phyloP scores from a whole-genome alignment of 2,329 filamentous ascomycete species.

The Paramyrothecium roridum region DNA sequence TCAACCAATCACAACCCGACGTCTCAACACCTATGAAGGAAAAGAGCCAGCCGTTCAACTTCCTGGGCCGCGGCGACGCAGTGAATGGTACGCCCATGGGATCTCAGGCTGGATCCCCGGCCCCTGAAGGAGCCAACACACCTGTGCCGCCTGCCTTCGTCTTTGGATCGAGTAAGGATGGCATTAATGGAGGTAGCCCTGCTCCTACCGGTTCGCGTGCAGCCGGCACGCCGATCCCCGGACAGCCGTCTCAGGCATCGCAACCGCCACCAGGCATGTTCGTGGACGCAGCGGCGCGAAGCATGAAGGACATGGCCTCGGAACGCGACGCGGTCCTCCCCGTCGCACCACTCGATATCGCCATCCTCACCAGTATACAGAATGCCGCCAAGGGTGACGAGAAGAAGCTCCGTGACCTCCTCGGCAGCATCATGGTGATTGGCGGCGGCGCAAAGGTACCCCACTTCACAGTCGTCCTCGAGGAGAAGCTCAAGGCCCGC shows the following conservation, averaged over 20 bases:
- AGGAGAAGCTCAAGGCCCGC: slow-evolving; percentile 72
- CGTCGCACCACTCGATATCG: slow-evolving; percentile 78
- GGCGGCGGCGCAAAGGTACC: slow-evolving; percentile 81
- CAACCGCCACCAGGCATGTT: slow-evolving; percentile 43
- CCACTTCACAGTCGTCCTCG: slow-evolving; percentile 76
- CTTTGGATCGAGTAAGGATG: slow-evolving; percentile 48
- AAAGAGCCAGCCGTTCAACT: slow-evolving; percentile 64
- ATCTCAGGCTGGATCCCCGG: slow-evolving; percentile 84
- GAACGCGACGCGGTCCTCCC: slow-evolving; percentile 81
- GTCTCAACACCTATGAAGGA: slow-evolving; percentile 61
- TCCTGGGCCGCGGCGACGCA: slow-evolving; percentile 64
- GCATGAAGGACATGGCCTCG: slow-evolving; percentile 52
- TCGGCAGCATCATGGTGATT: slow-evolving; percentile 86
- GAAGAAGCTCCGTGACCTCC: slow-evolving; percentile 86
- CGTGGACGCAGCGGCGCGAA: slow-evolving; percentile 49
- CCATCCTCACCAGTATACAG: slow-evolving; percentile 84
- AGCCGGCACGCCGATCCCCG: slow-evolving; percentile 40
- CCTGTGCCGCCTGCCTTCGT: slow-evolving; percentile 56
- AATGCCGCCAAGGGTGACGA: slow-evolving; percentile 87
- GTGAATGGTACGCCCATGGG: slow-evolving; percentile 75
- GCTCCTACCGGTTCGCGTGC: slow-evolving; percentile 50
- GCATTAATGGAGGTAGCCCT: slow-evolving; percentile 46
- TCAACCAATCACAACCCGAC: slow-evolving; percentile 38
- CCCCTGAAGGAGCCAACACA: slow-evolving; percentile 71
- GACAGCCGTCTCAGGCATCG: slow-evolving; percentile 22